These are phyloP conservation scores for Hibiscus tridactylites DNA, from an alignment of 345 rosid genomes.

Conservation along the genomic window DNA sequence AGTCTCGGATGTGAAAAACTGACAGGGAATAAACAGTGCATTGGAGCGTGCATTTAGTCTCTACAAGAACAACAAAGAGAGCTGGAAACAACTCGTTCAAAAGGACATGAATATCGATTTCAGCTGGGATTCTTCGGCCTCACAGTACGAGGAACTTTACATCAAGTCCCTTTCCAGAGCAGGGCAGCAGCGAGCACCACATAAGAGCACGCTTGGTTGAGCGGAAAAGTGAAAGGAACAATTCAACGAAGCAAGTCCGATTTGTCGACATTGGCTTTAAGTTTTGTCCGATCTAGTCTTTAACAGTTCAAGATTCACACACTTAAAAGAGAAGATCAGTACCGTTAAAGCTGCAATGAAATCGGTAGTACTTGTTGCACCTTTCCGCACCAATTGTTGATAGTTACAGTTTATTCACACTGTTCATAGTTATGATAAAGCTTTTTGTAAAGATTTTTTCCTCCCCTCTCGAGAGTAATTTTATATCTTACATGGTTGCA, in stretches of 20 bases:
- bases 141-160: slow-evolving; percentile 83
- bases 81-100: slow-evolving; percentile 59
- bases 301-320: background rate
- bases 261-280: background rate
- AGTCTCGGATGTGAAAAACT: background rate
- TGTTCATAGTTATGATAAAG: slow-evolving; percentile 16
- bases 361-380: background rate
- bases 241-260: background rate
- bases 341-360: background rate
- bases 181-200: slow-evolving; percentile 30
- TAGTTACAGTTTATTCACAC: background rate
- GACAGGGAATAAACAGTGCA: slow-evolving; percentile 57
- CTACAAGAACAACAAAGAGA: slow-evolving; percentile 39
- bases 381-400: background rate
- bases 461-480: background rate
- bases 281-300: background rate
- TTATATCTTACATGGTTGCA: background rate
- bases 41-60: slow-evolving; percentile 66
- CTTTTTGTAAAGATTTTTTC: background rate
- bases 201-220: slow-evolving; percentile 3
- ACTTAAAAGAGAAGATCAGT: background rate
- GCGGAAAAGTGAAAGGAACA: background rate
- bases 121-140: slow-evolving; percentile 81
- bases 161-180: slow-evolving; percentile 63
- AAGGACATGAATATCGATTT: slow-evolving; percentile 82